Conservation (phyloP, 129 eudicot genomes). For the carrot (Daucus carota) region DNA sequence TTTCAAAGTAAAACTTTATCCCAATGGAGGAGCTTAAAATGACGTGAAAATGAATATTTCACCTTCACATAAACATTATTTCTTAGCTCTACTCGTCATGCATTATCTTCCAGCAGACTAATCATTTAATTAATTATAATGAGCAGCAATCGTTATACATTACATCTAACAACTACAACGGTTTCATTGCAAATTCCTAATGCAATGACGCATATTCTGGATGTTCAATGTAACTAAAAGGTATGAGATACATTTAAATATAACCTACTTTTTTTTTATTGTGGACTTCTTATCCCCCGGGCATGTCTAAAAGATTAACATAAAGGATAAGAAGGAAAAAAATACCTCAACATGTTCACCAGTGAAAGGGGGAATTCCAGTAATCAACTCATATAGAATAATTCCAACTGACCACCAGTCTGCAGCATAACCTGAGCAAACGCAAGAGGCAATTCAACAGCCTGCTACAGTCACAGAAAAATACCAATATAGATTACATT, state of each 20-base stretch:
- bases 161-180: neutral
- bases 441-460: slow-evolving; percentile 18
- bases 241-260: neutral
- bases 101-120: neutral
- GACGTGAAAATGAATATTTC: neutral
- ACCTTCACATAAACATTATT: neutral
- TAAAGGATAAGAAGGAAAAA: neutral
- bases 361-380: slow-evolving; percentile 75
- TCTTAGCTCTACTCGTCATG: too few species aligned
- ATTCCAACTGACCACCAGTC: slow-evolving; percentile 97
- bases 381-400: slow-evolving; percentile 59
- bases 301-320: neutral
- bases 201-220: neutral
- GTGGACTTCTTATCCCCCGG: neutral
- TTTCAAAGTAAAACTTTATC: neutral
- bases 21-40: neutral
- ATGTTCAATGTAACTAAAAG: neutral
- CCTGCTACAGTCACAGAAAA: neutral
- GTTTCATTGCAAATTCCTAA: neutral
- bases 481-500: slow-evolving; percentile 2
- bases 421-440: slow-evolving; percentile 61
- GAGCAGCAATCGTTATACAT: neutral
- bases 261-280: neutral
- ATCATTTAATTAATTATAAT: neutral
- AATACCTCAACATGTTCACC: slow-evolving; percentile 85